Evolutionary conservation across 208 protist genomes (phyloP).

Genomic region (Porcisia hertigi): DNA sequence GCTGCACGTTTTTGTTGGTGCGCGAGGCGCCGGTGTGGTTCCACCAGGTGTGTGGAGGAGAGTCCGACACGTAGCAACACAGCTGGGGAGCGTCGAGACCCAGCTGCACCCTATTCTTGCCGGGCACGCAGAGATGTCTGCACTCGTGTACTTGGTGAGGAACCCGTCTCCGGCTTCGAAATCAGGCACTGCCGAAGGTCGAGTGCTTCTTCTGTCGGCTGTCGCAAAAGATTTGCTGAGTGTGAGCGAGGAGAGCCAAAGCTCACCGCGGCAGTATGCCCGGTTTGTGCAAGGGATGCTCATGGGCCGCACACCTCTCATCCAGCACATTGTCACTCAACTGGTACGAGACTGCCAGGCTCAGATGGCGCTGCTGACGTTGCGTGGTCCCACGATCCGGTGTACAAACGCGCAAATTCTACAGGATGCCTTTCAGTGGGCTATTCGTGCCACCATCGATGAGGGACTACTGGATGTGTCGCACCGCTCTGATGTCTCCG

Average conservation of each 20-base stretch:
- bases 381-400: constrained; percentile 5
- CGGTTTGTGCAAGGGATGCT: constrained; percentile 28
- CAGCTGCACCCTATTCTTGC: constrained; percentile 25
- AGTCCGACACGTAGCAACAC: constrained; percentile 19
- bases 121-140: constrained; percentile 17
- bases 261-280: constrained; percentile 23
- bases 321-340: constrained; percentile 17
- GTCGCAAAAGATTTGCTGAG: constrained; percentile 28
- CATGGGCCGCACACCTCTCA: constrained; percentile 12
- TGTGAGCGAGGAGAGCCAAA: constrained; percentile 18
- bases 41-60: constrained; percentile 31
- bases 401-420: constrained; percentile 23
- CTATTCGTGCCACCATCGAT: constrained; percentile 25
- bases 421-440: constrained; percentile 22
- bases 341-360: constrained; percentile 16
- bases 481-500: constrained; percentile 8
- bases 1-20: constrained; percentile 25
- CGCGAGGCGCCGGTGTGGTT: constrained; percentile 28
- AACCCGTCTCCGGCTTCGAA: neutral
- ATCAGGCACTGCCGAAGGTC: neutral
- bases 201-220: constrained; percentile 14
- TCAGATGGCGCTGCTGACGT: constrained; percentile 15
- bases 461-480: constrained; percentile 21
- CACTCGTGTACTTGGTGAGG: constrained; percentile 20
- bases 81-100: constrained; percentile 2